phyloP scores from a whole-genome alignment of 2,329 filamentous ascomycete species.

The Botrytis porri region DNA sequence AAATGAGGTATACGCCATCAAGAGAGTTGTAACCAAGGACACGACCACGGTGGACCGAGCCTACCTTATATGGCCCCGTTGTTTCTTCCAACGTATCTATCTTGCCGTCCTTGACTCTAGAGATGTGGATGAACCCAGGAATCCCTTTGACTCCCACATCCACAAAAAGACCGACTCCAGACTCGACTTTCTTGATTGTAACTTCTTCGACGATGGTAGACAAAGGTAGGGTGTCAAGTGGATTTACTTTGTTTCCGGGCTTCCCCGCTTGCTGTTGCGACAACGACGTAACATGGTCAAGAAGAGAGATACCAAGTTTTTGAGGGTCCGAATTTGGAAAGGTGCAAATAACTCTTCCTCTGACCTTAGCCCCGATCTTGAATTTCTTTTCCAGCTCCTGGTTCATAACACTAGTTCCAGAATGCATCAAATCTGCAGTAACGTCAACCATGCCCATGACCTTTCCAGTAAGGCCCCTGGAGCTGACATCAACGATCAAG shows the following conservation, averaged over 20 bases:
- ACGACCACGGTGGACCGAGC: conserved; percentile 74
- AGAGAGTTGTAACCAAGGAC: conserved; percentile 83
- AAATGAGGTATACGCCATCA: conserved; percentile 82
- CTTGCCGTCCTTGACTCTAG: conserved; percentile 84
- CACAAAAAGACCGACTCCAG: conserved; percentile 77
- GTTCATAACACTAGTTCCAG: conserved; percentile 67
- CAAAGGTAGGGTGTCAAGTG: conserved; percentile 60
- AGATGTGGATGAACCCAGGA: conserved; percentile 92
- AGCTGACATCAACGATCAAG: conserved; percentile 71
- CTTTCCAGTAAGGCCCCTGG: conserved; percentile 79
- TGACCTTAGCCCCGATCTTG: conserved; percentile 79
- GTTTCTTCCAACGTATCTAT: conserved; percentile 76
- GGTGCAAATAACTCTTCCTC: conserved; percentile 82
- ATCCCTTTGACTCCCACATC: conserved; percentile 65
- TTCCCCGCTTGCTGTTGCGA: conserved; percentile 43
- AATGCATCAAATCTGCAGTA: conserved; percentile 88
- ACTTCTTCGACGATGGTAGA: conserved; percentile 76
- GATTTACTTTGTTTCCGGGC: conserved; percentile 45
- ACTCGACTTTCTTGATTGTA: conserved; percentile 75
- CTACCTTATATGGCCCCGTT: conserved; percentile 74
- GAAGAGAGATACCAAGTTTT: conserved; percentile 82
- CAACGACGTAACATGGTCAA: conserved; percentile 78
- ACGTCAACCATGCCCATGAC: conserved; percentile 89
- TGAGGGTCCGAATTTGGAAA: conserved; percentile 75
- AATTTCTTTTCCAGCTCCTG: conserved; percentile 73